Percentiles rank a stretch among this genome's conserved stretches.
phyloP scores from a whole-genome alignment of 2,329 filamentous ascomycete genomes.

The Xylariomycetidae sp. region DNA sequence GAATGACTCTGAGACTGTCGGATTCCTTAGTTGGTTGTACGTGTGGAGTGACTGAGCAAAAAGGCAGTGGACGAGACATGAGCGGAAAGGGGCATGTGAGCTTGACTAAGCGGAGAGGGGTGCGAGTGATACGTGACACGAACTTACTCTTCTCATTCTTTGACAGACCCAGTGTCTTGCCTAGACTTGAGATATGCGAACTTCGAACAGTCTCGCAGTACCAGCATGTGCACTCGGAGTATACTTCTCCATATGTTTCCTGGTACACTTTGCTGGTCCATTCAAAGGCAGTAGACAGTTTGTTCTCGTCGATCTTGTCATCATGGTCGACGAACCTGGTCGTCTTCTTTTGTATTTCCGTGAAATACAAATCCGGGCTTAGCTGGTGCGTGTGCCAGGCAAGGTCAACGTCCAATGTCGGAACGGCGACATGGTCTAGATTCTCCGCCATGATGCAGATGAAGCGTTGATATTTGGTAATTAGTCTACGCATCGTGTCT shows the following conservation, averaged over 20 bases:
- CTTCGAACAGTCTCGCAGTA: conserved; percentile 72
- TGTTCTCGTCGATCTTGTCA: conserved; percentile 71
- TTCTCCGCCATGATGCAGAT: conserved; percentile 51
- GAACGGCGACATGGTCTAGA: conserved; percentile 50
- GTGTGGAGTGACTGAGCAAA: no score
- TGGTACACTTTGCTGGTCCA: conserved; percentile 71
- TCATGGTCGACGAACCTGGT: conserved; percentile 71
- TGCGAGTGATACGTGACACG: conserved; percentile 3
- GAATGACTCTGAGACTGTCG: conserved; percentile 37
- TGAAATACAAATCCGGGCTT: conserved; percentile 57
- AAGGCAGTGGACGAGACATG: no score
- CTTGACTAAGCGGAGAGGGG: neutral
- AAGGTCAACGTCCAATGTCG: conserved; percentile 70
- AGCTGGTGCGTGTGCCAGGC: conserved; percentile 82
- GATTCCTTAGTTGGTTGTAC: no score
- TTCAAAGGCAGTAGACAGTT: conserved; percentile 61
- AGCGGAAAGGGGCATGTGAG: neutral
- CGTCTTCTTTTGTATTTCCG: conserved; percentile 44
- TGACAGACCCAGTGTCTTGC: conserved; percentile 40
- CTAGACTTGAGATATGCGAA: conserved; percentile 44
- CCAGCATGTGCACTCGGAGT: conserved; percentile 77
- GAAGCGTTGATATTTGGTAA: conserved; percentile 63
- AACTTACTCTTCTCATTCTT: conserved; percentile 38
- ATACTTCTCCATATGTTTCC: conserved; percentile 59
- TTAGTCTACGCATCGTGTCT: conserved; percentile 59